Evolutionary conservation across 495 filamentous ascomycete species (phyloP), one percentile per base, ranked within the genome.

Genomic region (Penicillium lagena): DNA sequence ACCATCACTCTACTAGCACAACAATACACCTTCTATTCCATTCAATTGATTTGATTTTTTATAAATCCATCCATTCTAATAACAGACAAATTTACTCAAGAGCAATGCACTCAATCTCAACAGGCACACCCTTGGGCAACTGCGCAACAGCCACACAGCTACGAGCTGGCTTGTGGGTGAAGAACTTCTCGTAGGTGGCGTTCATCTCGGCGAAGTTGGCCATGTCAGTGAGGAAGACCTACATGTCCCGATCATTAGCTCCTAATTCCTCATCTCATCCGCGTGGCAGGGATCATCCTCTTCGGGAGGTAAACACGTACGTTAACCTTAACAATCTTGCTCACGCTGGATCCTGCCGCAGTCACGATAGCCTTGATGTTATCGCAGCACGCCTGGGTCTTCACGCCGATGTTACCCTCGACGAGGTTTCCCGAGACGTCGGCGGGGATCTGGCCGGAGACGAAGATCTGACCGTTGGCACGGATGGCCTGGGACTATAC

Each of bases 91-190:
- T 59, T 55, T 60, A 73, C 47, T 75, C 66, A 44, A 90, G 40
- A 70, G 85, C 68, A 86, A 80, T 61, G 66, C 85, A 87, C 78
- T 96, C 91, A 63, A 97, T 95, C 80, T 96, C 91, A 42, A 96
- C 82, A 40, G 82, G 79, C 39, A 90, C 90, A 31, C 81, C 85
- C 79, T 95, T 95, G 42, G 91, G 91, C 51, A 96, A 74, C 72
- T 90, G 80, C 63, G 82, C 80, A 39, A 91, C 91, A 40, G 89
- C 91, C 45, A 97, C 87, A 68, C 91, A 96, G 70, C 87, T 93
- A 38, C 91, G 79, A 28, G 91, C 89, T 12, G 91, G 91, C 77
- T 90, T 93, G 71, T 87, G 83, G 32, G 71, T 70, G 67, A 96
- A 93, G 75, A 81, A 86, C 71, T 87, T 86, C 71, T 84, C 86